Evolutionary conservation across 2,329 filamentous ascomycete species (phyloP), one percentile per base, ranked within the genome.

Genomic region (Thielaviopsis cerberus): DNA sequence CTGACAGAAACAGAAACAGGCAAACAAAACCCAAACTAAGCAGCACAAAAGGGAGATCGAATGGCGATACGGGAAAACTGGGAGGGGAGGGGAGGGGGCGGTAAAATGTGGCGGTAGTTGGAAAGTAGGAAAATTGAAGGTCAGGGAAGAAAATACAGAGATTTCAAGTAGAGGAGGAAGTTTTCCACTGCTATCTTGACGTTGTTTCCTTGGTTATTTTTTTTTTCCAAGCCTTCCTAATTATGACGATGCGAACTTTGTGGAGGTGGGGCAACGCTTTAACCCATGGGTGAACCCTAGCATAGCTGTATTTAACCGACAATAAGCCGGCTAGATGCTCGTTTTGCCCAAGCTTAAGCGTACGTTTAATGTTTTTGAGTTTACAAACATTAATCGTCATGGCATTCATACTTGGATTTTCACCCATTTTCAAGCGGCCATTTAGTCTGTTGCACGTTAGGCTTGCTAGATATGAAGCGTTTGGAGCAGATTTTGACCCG

Each of bases 401-500:
- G 26, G 23, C 34, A 17, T n/a, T n/a, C n/a, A n/a, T n/a, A n/a
- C n/a, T n/a, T n/a, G n/a, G n/a, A n/a, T n/a, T n/a, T n/a, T n/a
- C n/a, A n/a, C n/a, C 3, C 20, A 24, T 41, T 26, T 13, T 24
- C 20, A 13, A 24, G 13, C 64, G 63, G 69, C 65, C 64, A 62
- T 59, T 63, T 64, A 62, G 63, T 63, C 64, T 34, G 64, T 64
- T 54, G 63, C 59, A 37, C 65, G 62, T 26, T 68, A 66, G 60
- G 65, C 61, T 61, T 69, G 63, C 61, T 67, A 67, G 72, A 51
- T 74, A 75, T 58, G 69, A 74, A 54, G 74, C 76, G 0, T 76
- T 73, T 58, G 76, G 78, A 59, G 70, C 73, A 0, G 65, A 67
- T 0, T 69, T 78, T n/a, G 75, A 80, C 58, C 69, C 70, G 27